A percentile compares a stretch with the other conserved stretches of the same genome.
Evolutionary conservation across 306 rosid genomes (phyloP).

Genomic region (Lathyrus sativus): DNA sequence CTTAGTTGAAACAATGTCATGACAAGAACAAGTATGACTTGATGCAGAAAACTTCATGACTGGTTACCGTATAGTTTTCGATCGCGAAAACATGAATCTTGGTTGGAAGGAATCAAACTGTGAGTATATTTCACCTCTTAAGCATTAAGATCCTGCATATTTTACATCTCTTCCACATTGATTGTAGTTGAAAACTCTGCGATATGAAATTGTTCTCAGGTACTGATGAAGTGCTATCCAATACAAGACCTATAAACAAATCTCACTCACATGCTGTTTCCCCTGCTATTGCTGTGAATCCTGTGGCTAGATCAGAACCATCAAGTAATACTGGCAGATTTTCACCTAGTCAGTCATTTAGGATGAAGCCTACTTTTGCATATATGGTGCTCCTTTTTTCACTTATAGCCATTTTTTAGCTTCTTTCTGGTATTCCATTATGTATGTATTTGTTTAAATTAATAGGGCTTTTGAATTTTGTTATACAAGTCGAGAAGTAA

Average conservation of each 20-base stretch:
- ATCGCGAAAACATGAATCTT: conserved; percentile 71
- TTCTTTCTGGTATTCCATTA: conserved; percentile 36
- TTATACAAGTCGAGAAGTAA: conserved; percentile 34
- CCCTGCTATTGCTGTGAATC: conserved; percentile 44
- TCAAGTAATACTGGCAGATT: conserved; percentile 27
- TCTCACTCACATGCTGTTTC: conserved; percentile 49
- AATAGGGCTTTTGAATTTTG: conserved; percentile 20
- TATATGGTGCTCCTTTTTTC: conserved; percentile 40
- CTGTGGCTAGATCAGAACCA: conserved; percentile 44
- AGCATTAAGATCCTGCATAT: background rate
- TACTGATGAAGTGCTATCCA: conserved; percentile 43
- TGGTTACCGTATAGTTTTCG: conserved; percentile 77
- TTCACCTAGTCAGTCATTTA: conserved; percentile 44
- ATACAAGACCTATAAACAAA: conserved; percentile 38
- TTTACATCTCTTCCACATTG: background rate
- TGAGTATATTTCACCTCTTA: conserved; percentile 47
- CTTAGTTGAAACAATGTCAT: conserved; percentile 16
- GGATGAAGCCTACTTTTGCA: conserved; percentile 43
- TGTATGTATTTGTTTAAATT: conserved; percentile 33
- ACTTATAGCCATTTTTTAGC: conserved; percentile 42
- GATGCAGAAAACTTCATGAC: conserved; percentile 93
- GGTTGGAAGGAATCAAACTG: conserved; percentile 81
- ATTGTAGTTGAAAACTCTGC: conserved; percentile 16
- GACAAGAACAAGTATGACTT: conserved; percentile 16
- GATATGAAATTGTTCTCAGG: conserved; percentile 50